These are phyloP conservation scores for Leccinellum rugosiceps DNA, from an alignment of 768 basidiomycete species.

Conservation along the genomic window DNA sequence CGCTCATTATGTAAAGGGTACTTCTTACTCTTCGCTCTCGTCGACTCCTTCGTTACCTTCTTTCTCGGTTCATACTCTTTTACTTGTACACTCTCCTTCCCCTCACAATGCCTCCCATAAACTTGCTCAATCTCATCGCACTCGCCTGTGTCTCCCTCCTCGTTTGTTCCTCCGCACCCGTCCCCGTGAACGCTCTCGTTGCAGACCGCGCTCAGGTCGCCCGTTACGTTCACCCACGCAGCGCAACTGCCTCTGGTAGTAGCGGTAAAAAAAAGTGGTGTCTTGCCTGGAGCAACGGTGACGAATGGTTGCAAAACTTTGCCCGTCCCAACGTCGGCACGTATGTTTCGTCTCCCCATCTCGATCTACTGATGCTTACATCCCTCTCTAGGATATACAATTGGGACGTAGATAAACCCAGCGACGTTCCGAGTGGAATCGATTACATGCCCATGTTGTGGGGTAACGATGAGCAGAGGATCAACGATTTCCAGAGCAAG, in stretches of 20 bases:
- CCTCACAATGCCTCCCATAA: conserved; percentile 46
- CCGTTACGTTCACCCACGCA: conserved; percentile 47
- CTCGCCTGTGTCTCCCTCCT: conserved; percentile 57
- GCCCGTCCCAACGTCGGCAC: conserved; percentile 35
- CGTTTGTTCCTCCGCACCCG: conserved; percentile 44
- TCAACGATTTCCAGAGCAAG: conserved; percentile 38
- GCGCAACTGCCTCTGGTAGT: conserved; percentile 32
- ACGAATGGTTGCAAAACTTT: conserved; percentile 48
- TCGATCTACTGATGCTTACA: not conserved
- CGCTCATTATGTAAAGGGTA: too few relatives aligned
- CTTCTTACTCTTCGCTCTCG: too few relatives aligned
- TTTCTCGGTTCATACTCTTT: conserved; percentile 5
- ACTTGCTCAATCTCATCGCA: conserved; percentile 54
- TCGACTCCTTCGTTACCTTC: too few relatives aligned
- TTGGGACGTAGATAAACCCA: conserved; percentile 59
- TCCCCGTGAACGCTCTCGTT: conserved; percentile 53
- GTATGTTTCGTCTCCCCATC: conserved; percentile 33
- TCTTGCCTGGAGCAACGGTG: conserved; percentile 60
- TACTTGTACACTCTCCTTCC: conserved; percentile 11
- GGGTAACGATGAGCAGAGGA: conserved; percentile 44
- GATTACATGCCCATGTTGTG: conserved; percentile 65
- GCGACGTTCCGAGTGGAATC: conserved; percentile 36
- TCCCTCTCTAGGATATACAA: conserved; percentile 48
- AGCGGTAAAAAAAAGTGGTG: conserved; percentile 47
- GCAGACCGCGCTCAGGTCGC: conserved; percentile 37